A percentile compares a stretch with the other conserved stretches of the same genome.
Conservation (phyloP, 2,329 filamentous ascomycete genomes). For the Pyrenochaeta sp. region DNA sequence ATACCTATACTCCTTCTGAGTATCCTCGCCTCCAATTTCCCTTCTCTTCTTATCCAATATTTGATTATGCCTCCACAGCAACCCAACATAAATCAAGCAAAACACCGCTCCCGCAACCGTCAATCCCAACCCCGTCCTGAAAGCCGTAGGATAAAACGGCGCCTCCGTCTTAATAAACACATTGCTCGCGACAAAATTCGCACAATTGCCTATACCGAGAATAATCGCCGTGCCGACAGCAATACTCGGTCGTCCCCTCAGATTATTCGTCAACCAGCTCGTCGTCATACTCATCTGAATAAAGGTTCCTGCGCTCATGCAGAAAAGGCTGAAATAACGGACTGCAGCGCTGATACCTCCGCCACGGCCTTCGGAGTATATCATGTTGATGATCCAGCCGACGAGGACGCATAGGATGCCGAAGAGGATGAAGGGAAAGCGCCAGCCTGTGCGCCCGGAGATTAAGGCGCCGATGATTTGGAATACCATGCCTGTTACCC, state of each 20-base stretch:
- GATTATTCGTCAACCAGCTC: conserved; percentile 64
- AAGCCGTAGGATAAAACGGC: conserved; percentile 40
- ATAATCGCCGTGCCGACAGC: conserved; percentile 31
- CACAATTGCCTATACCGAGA: conserved; percentile 59
- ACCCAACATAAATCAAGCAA: conserved; percentile 46
- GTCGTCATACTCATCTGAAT: conserved; percentile 63
- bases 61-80: conserved; percentile 61
- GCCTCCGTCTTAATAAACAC: conserved; percentile 40
- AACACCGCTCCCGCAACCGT: conserved; percentile 34
- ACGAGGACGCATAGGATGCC: conserved; percentile 51
- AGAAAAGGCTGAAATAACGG: conserved; percentile 54
- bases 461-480: conserved; percentile 33
- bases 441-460: conserved; percentile 36
- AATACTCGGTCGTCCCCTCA: conserved; percentile 37
- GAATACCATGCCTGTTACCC: conserved; percentile 38
- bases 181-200: conserved; percentile 63
- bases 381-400: conserved; percentile 62
- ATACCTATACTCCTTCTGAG: conserved; percentile 36
- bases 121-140: conserved; percentile 46
- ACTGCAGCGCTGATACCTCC: conserved; percentile 61
- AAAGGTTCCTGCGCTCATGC: conserved; percentile 53
- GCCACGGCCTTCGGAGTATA: conserved; percentile 50
- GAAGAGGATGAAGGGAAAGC: conserved; percentile 42
- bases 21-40: conserved; percentile 28
- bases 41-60: conserved; percentile 47